phyloP scores from a whole-genome alignment of 805 yeast genomes.

The Clavispora carvajalis region DNA sequence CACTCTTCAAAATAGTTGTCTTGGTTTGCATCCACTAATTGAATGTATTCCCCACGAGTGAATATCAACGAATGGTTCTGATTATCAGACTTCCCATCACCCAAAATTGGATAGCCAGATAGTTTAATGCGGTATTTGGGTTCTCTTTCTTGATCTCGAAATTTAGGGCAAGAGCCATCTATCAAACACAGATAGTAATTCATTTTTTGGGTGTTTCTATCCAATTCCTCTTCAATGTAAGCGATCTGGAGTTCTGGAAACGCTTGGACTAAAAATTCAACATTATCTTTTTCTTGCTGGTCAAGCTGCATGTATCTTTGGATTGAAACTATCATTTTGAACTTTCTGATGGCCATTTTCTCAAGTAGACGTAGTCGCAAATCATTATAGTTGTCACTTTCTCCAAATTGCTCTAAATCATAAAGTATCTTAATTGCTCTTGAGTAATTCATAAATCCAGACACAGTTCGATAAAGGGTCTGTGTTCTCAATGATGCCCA shows the following conservation, averaged over 20 bases:
- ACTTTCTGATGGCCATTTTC: conserved; percentile 77
- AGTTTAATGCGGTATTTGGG: conserved; percentile 72
- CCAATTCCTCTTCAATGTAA: conserved; percentile 85
- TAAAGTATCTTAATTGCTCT: conserved; percentile 91
- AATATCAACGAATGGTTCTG: conserved; percentile 78
- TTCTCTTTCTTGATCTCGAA: conserved; percentile 52
- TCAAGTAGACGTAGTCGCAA: conserved; percentile 8
- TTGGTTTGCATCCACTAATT: conserved; percentile 81
- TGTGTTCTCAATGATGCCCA: conserved; percentile 99
- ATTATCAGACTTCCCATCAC: conserved; percentile 87
- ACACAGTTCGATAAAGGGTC: conserved; percentile 92
- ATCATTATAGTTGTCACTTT: conserved; percentile 4
- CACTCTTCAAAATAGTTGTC: conserved; percentile 85
- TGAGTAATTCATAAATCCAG: conserved; percentile 98
- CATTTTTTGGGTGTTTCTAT: conserved; percentile 57
- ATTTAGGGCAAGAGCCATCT: conserved; percentile 68
- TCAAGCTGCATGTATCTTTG: conserved; percentile 72
- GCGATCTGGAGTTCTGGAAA: conserved; percentile 88
- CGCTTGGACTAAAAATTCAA: conserved; percentile 75
- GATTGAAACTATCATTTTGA: conserved; percentile 78
- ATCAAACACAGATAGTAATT: conserved; percentile 71
- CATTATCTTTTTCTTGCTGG: conserved; percentile 71
- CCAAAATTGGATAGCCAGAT: conserved; percentile 80
- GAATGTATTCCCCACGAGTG: conserved; percentile 81
- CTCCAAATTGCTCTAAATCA: conserved; percentile 89